Evolutionary conservation across 2,329 filamentous ascomycete species (phyloP), one percentile per base, ranked within the genome.

Genomic region (Remersonia thermophila): DNA sequence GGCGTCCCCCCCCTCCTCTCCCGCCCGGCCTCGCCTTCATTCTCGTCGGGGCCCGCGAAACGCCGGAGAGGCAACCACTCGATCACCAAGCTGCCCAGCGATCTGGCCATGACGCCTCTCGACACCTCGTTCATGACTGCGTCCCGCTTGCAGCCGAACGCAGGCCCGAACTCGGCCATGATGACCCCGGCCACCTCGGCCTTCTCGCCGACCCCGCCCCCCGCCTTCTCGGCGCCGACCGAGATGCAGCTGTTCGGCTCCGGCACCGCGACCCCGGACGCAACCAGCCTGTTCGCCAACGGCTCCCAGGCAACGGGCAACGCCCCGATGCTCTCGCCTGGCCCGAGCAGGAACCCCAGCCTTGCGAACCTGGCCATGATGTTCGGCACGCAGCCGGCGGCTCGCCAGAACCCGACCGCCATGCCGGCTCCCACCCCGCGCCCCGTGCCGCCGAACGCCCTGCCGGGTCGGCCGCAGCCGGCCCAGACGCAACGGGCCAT

Each of bases 91-190:
- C 62, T 93, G 11, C 82, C 84, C 1, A 76, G 71, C 13, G 77
- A 73, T 12, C 59, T 93, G 47, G 72, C 79, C 7, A 93, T 94
- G 86, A 93, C 86, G 2, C 76, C 76, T 37, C 65, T 91, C 26
- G 82, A 91, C 47, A 77, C 73, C 2, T 62, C 46, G 51, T 69
- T 48, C 51, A 62, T 49, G 51, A 60, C 42, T 47, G 52, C 37
- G 50, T 54, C 46, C 51, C 60, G 48, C 9, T 23, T 23, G 44
- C 57, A 38, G 53, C 58, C 39, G 4, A 48, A 37, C 35, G 38
- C 40, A 27, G 32, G 51, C 56, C 42, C 39, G 49, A 51, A 45
- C 43, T 46, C 44, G 50, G 12, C 41, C 52, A 23, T 23, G 5
- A 44, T 54, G 8, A 59, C 67, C 11, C 47, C 59, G 8, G 57